A percentile compares a stretch with the other conserved stretches of the same genome.
These are phyloP conservation scores for Tagetes erecta DNA, from an alignment of 129 eudicot genomes.

Conservation along the genomic window DNA sequence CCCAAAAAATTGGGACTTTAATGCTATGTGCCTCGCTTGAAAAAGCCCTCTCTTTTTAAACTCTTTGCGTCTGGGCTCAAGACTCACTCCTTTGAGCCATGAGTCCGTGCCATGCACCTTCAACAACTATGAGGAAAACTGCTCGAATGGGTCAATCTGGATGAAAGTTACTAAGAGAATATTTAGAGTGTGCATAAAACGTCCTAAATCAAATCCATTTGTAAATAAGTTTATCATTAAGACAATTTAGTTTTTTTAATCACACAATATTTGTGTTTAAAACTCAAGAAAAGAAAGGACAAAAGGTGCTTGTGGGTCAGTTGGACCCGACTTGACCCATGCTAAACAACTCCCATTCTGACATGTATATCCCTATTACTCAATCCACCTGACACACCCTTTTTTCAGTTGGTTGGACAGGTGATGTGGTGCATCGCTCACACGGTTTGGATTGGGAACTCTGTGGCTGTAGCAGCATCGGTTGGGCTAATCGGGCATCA, in stretches of 20 bases:
- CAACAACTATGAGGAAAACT: not conserved
- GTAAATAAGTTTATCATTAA: not conserved
- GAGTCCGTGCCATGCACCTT: no score
- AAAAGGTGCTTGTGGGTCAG: not conserved
- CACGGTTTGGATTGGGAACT: constrained; percentile 94
- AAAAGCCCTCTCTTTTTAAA: no score
- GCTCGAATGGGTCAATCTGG: not conserved
- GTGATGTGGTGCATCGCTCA: constrained; percentile 98
- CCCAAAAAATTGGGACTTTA: no score
- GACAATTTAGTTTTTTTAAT: not conserved
- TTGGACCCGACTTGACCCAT: not conserved
- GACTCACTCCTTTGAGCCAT: no score
- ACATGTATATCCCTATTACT: not conserved
- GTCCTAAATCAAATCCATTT: not conserved
- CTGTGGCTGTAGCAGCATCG: constrained; percentile 93
- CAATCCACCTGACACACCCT: not conserved
- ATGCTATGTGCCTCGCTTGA: no score
- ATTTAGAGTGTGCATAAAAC: not conserved
- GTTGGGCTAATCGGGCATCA: constrained; percentile 91
- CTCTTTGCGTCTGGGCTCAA: no score
- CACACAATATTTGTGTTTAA: not conserved
- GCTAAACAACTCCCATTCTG: not conserved
- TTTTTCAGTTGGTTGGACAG: constrained; percentile 87
- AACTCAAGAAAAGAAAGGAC: not conserved
- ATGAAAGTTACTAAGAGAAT: not conserved